A percentile compares a stretch with the other conserved stretches of the same genome.
Conservation (phyloP, 176 grass and related monocot species). For the Rhynchospora tenuis region DNA sequence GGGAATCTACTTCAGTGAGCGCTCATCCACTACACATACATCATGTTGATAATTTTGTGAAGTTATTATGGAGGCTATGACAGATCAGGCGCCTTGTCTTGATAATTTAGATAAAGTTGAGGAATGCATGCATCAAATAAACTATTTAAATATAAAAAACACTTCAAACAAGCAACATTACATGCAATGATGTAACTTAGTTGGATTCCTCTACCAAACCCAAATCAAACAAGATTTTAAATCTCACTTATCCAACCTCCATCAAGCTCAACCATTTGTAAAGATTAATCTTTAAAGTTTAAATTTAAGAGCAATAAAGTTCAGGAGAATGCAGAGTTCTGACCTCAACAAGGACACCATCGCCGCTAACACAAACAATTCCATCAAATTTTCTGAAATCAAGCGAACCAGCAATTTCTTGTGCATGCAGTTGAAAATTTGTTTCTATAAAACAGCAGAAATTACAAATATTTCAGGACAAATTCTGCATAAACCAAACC, state of each 20-base stretch:
- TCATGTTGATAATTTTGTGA: neutral
- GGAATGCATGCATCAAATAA: neutral
- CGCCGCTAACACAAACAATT: constrained; percentile 92
- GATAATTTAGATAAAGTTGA: neutral
- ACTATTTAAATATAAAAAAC: neutral
- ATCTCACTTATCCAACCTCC: neutral
- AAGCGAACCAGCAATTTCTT: constrained; percentile 66
- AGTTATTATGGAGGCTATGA: neutral
- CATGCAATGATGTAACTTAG: neutral
- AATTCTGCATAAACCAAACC: neutral
- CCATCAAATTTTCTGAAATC: constrained; percentile 85
- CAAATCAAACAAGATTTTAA: neutral
- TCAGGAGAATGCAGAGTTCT: constrained; percentile 15
- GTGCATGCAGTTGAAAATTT: constrained; percentile 75
- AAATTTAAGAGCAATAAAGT: neutral
- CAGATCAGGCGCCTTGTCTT: neutral
- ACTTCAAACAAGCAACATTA: neutral
- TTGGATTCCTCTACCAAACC: neutral
- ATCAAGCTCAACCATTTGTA: neutral
- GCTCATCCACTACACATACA: neutral
- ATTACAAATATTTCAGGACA: neutral
- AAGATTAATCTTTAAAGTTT: neutral
- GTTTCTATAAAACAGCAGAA: constrained; percentile 54
- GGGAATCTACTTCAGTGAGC: neutral
- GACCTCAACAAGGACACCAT: constrained; percentile 96